A percentile compares a stretch with the other conserved stretches of the same genome.
Conservation (phyloP, 2,329 filamentous ascomycete species). For the Akanthomyces muscarius region DNA sequence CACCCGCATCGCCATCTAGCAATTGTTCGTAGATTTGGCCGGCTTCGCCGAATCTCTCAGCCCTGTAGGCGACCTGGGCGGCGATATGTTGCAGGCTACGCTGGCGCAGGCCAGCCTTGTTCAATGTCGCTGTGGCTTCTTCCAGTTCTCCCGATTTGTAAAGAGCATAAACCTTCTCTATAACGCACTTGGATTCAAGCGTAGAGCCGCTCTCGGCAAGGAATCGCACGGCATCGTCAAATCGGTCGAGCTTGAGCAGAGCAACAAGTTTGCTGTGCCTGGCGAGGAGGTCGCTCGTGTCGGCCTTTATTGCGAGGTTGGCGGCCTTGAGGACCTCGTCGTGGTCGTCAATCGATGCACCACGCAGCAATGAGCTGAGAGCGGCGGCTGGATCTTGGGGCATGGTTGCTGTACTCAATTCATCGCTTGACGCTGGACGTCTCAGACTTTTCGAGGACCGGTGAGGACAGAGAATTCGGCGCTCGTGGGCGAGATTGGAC, state of each 20-base stretch:
- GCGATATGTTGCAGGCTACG: conserved; percentile 49
- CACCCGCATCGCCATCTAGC: conserved; percentile 41
- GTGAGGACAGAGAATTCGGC: neutral
- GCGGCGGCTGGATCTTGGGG: conserved; percentile 45
- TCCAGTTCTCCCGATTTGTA: conserved; percentile 72
- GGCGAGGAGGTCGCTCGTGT: conserved; percentile 55
- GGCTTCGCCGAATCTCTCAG: conserved; percentile 67
- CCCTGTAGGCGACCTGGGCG: conserved; percentile 68
- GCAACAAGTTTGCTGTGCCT: conserved; percentile 70
- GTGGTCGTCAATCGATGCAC: conserved; percentile 62
- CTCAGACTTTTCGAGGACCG: neutral
- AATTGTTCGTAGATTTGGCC: conserved; percentile 60
- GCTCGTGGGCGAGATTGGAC: neutral
- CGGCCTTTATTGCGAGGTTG: conserved; percentile 57
- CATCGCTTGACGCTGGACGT: conserved; percentile 23
- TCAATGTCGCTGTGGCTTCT: conserved; percentile 53
- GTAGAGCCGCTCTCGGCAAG: conserved; percentile 60
- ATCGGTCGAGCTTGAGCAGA: conserved; percentile 77
- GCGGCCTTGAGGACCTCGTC: conserved; percentile 65
- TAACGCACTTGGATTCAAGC: conserved; percentile 55
- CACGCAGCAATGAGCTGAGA: conserved; percentile 52
- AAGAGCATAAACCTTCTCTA: conserved; percentile 77
- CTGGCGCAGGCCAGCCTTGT: conserved; percentile 29
- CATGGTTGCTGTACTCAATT: conserved; percentile 29
- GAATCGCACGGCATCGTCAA: conserved; percentile 68